Base-by-base conservation (phyloP, 2,329 filamentous ascomycete genomes). In the Pseudogymnoascus sp. region DNA sequence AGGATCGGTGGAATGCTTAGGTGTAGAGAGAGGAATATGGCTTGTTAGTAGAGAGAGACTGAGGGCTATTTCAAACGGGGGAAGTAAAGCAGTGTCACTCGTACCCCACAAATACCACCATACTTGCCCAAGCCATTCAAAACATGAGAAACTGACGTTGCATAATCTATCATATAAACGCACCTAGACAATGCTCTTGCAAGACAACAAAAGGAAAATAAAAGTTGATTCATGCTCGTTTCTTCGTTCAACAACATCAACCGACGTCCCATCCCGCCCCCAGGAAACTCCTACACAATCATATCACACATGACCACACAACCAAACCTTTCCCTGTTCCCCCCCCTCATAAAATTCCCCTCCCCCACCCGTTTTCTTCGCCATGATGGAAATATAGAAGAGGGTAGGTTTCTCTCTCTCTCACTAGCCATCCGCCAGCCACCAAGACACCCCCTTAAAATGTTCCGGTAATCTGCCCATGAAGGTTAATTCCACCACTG, bases 1-100 rank as follows among this genome's bases (percentile, higher is more conserved):
- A 58, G 25, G 22, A 33, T 15, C 59, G 61, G 35, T 62, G 53
- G 53, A 38, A 38, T 58, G 53, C 30, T 58, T 58, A 47, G 39
- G 1, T 20, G 12, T 20, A 18, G 15, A 12, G 15, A 20, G 41
- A 7, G 38, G 11, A 3, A 33, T 33, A 11, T 25, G 30, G 30
- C 30, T 11, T 33, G 9, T 2, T 33, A 33, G 7, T 33, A 15
- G 15, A 6, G 41, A 47, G 18, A 47, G n/a, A 15, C 15, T 6
- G 41, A 47, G 41, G 8, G 41, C 35, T 37, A n/a, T 37, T n/a
- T 37, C 14, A 14, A 37, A 14, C 14, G 12, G 5, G 12, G 5
- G 35, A 12, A n/a, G 15, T 15, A 5, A 39, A 20, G 15, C 7
- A 20, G 7, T 11, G 8, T 9, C 18, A 20, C 11, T 4, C 15